Conservation (phyloP, 768 basidiomycete species). For the Lentinula boryana region DNA sequence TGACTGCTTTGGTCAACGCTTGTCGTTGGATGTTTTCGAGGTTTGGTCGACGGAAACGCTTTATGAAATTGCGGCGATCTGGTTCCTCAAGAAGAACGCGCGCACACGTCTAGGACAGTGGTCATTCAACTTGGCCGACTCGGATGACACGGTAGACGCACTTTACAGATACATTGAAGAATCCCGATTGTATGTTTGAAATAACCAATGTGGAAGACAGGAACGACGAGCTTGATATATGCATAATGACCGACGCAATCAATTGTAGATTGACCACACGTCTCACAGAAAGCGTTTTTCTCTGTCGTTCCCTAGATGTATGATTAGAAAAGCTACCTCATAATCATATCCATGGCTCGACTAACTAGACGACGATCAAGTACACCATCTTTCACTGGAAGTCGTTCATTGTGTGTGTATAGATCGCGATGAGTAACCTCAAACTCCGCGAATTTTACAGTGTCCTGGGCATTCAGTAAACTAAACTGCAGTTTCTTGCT, state of each 20-base stretch:
- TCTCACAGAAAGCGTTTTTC: constrained; percentile 89
- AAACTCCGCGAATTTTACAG: constrained; percentile 93
- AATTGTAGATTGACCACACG: constrained; percentile 85
- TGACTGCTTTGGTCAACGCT: constrained; percentile 76
- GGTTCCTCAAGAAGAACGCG: constrained; percentile 84
- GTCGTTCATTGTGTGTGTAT: constrained; percentile 77
- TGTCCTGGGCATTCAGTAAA: constrained; percentile 88
- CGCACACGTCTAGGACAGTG: constrained; percentile 66
- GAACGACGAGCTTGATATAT: constrained; percentile 94
- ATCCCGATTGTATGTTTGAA: constrained; percentile 94
- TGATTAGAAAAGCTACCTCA: background rate
- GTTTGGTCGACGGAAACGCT: constrained; percentile 83
- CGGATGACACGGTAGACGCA: constrained; percentile 23
- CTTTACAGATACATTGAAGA: constrained; percentile 96
- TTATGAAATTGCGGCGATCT: constrained; percentile 78
- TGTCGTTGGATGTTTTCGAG: constrained; percentile 93
- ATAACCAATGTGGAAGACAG: constrained; percentile 98
- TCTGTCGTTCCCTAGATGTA: constrained; percentile 81
- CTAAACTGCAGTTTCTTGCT: constrained; percentile 97
- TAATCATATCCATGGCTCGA: constrained; percentile 6
- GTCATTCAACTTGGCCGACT: constrained; percentile 3
- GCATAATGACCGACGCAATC: constrained; percentile 99
- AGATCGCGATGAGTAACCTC: constrained; percentile 92
- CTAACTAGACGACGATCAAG: constrained; percentile 86
- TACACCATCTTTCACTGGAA: constrained; percentile 88